A percentile compares a stretch with the other conserved stretches of the same genome.
Evolutionary conservation across 257 asterid genomes (phyloP).

Genomic region (Capsicum rhomboideum): DNA sequence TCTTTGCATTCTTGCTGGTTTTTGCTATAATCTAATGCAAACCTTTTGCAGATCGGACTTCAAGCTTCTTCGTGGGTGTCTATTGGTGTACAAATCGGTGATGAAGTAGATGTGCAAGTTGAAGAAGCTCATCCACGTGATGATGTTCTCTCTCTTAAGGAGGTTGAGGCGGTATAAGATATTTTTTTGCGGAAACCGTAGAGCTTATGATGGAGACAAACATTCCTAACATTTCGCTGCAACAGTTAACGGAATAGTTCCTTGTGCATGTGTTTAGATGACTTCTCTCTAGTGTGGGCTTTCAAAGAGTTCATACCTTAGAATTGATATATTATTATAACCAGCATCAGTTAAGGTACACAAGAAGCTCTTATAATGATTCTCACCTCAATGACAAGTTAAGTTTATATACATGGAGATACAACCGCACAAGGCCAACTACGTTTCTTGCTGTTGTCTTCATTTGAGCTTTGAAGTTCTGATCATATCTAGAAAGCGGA

Average conservation of each 20-base stretch:
- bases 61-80: conserved; percentile 82
- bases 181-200: not conserved
- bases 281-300: not conserved
- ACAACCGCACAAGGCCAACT: not conserved
- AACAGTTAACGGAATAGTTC: not conserved
- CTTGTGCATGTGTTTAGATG: not conserved
- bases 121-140: conserved; percentile 92
- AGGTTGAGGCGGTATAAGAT: conserved; percentile 21
- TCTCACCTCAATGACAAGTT: not conserved
- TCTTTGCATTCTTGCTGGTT: not conserved
- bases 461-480: not conserved
- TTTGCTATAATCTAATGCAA: not conserved
- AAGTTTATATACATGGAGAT: not conserved
- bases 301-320: not conserved
- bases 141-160: conserved; percentile 61
- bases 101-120: conserved; percentile 66
- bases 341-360: not conserved
- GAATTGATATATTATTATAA: not conserved
- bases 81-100: conserved; percentile 70
- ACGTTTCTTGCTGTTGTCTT: not conserved
- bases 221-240: not conserved
- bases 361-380: not conserved
- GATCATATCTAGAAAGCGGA: not conserved
- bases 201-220: not conserved
- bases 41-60: conserved; percentile 58